Evolutionary conservation across 768 basidiomycete species (phyloP), one percentile per base, ranked within the genome.

Genomic region (Boletus huronensis): DNA sequence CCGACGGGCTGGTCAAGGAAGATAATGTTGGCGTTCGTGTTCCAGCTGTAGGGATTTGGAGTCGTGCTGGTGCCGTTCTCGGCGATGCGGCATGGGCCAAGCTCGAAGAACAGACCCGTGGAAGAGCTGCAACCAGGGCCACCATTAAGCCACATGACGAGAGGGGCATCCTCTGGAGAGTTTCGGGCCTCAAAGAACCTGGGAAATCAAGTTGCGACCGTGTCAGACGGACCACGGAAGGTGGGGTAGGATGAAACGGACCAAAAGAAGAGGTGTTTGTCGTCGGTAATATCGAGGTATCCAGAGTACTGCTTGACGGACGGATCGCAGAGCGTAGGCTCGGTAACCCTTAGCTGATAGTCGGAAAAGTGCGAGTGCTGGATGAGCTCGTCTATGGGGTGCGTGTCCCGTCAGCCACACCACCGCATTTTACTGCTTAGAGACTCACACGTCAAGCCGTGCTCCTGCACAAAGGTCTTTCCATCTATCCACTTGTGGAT

Each of bases 101-200:
- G 84, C 66, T 98, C 94, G 61, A 96, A 92, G 16, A 98, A 76
- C 23, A 97, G 80, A 10, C 95, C 95, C 1, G 90, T 88, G 10
- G 85, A 83, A 8, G 84, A 87, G 51, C 82, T 84, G 72, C 83
- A 85, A 9, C 84, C 82, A 21, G 84, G 85, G 13, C 87, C 87
- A 32, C 90, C 90, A 59, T 91, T 92, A n/a, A 92, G 76, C 95
- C 95, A 97, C 44, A 97, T 76, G 9, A 95, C 78, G 2, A 98
- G 79, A 5, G 94, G 95, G 6, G 89, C 93, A 49, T 82, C 76
- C 48, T 79, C 72, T 0, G 96, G 94, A 17, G 82, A 77, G 50
- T 73, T 75, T 34, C 94, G 79, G 1, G 88, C 83, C 72, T 97
- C 95, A 61, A 98, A 93, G 80, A 92, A 93, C 89, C 89, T 90